Base-by-base conservation (phyloP, 1,284 basidiomycete genomes). In the Ganoderma boninense region DNA sequence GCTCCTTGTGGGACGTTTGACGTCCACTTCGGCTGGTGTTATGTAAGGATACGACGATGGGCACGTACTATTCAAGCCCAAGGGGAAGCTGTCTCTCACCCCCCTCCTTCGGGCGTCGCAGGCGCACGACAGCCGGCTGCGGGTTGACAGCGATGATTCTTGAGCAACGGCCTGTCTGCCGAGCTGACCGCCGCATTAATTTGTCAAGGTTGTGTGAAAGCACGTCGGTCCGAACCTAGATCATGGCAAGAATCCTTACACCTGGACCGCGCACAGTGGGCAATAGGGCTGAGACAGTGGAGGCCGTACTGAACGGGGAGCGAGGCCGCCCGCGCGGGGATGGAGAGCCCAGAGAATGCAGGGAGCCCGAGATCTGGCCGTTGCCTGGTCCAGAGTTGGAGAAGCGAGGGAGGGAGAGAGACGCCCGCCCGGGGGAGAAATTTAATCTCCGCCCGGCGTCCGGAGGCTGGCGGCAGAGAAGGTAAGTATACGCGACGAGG, bases 391-490 rank as follows among this genome's bases (percentile, higher is more conserved):
- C 32, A 59, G 57, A 4, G 32, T 10, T 52, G 20, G 49, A 38
- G 38, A 7, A 10, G 29, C 2, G 4, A 32, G 29, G 29, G 16
- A 20, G 16, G 6, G 54, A 32, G 11, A 38, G 56, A 35, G 56
- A 59, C 56, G 35, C 35, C n/a, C 29, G 4, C 29, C 40, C 40
- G 20, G 46, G 59, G 23, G 35, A 46, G 16, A 14, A 26, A 63
- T 73, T 73, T n/a, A 42, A 57, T 67, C 69, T 73, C 72, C 72
- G 72, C 65, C 57, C 38, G 60, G 32, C 44, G 69, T 38, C 52
- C 32, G 52, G 70, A 61, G 68, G 68, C 67, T 65, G 66, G 66
- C 46, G 66, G 66, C 46, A 52, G 8, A 29, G 57, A n/a, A 18
- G 35, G 65, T 46, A 49, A 49, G 46, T 23, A 49, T 49, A 49